Percentiles rank a stretch among this genome's conserved stretches.
These are phyloP conservation scores for Onygenales sp. DNA, from an alignment of 2,329 filamentous ascomycete species.

Conservation along the genomic window DNA sequence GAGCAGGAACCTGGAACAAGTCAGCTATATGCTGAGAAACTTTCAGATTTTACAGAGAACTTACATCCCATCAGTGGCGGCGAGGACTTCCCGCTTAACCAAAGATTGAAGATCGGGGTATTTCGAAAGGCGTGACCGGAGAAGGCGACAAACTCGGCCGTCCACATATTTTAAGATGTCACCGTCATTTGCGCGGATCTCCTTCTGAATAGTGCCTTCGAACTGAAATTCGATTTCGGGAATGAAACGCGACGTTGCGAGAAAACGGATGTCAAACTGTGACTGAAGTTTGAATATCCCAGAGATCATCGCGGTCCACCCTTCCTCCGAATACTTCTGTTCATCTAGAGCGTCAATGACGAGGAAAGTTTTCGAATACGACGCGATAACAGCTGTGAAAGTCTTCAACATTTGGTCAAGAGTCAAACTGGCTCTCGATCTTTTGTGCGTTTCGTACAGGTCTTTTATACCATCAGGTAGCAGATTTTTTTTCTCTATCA, in stretches of 20 bases:
- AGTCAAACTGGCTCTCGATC: conserved; percentile 1
- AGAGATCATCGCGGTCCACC: background rate
- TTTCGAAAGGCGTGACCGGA: conserved; percentile 1
- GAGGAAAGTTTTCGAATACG: conserved; percentile 10
- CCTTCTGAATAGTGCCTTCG: background rate
- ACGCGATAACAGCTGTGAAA: background rate
- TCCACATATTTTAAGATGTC: conserved; percentile 8
- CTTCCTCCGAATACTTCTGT: conserved; percentile 3
- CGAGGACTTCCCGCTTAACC: conserved; percentile 8
- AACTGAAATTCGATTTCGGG: background rate
- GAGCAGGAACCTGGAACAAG: conserved; percentile 18
- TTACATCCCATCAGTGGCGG: conserved; percentile 14
- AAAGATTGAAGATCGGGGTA: conserved; percentile 6
- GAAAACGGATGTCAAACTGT: background rate
- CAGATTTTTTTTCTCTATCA: background rate
- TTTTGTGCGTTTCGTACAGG: conserved; percentile 7
- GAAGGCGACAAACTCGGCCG: conserved; percentile 5
- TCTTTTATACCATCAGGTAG: conserved; percentile 2
- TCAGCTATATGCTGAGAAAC: background rate
- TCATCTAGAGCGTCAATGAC: conserved; percentile 17
- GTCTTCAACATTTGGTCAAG: conserved; percentile 5
- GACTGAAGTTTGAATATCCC: background rate
- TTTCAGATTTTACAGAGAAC: conserved; percentile 12
- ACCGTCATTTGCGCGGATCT: background rate
- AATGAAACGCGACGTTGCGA: background rate